Conservation (phyloP, 768 basidiomycete genomes). For the Myochromella boudieri region DNA sequence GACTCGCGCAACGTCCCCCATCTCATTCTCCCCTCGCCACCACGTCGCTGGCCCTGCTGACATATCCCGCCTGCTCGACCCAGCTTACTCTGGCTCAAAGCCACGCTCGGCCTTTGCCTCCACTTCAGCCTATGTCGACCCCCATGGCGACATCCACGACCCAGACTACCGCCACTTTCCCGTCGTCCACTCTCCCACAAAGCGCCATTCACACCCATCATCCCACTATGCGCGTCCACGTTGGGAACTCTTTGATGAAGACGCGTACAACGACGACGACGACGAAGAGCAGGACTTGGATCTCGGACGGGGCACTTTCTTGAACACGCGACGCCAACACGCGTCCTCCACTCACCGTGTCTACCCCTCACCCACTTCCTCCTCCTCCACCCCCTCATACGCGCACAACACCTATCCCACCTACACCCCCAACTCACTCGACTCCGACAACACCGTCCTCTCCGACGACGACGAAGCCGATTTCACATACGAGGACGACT, state of each 20-base stretch:
- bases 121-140: slow-evolving; percentile 54
- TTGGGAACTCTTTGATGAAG: slow-evolving; percentile 32
- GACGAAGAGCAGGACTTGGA: slow-evolving; percentile 20
- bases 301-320: neutral
- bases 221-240: slow-evolving; percentile 21
- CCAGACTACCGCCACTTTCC: slow-evolving; percentile 71
- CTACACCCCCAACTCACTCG: slow-evolving; percentile 26
- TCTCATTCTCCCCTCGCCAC: slow-evolving; percentile 10
- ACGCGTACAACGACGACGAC: slow-evolving; percentile 25
- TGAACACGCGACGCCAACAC: slow-evolving; percentile 3
- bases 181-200: slow-evolving; percentile 20
- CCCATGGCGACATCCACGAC: slow-evolving; percentile 62
- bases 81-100: slow-evolving; percentile 49
- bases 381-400: slow-evolving; percentile 12
- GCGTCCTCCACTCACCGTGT: slow-evolving; percentile 14
- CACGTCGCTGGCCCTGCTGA: slow-evolving; percentile 50
- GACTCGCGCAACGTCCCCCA: slow-evolving; percentile 12
- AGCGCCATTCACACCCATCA: slow-evolving; percentile 9
- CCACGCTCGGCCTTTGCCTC: slow-evolving; percentile 20
- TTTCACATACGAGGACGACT: too few species aligned
- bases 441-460: slow-evolving; percentile 25
- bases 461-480: slow-evolving; percentile 29
- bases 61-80: slow-evolving; percentile 65
- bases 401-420: slow-evolving; percentile 21
- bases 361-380: slow-evolving; percentile 9